phyloP scores from a whole-genome alignment of 2,329 filamentous ascomycete species.

The Neospermospora avenae region DNA sequence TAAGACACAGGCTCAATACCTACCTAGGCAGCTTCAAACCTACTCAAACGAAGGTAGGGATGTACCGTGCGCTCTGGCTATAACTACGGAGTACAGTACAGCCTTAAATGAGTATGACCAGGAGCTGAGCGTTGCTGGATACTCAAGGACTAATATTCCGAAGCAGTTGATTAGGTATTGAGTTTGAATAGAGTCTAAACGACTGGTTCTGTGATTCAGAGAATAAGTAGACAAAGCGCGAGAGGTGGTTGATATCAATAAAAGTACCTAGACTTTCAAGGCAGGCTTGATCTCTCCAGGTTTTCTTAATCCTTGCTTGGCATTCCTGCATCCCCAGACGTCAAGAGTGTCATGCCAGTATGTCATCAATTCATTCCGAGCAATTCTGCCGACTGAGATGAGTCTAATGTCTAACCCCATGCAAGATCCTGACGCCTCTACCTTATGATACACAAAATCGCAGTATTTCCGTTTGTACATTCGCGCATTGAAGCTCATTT shows the following conservation, averaged over 20 bases:
- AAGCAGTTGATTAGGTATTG: too few relatives aligned
- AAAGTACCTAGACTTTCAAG: background rate
- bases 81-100: background rate
- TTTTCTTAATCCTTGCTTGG: background rate
- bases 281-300: background rate
- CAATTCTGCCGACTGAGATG: slow-evolving; percentile 5
- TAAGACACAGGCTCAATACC: background rate
- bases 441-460: background rate
- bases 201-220: too few relatives aligned
- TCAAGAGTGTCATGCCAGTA: background rate
- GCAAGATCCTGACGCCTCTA: background rate
- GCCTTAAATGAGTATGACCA: background rate
- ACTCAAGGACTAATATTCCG: too few relatives aligned
- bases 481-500: slow-evolving; percentile 10
- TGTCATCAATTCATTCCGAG: background rate
- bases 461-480: background rate
- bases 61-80: background rate
- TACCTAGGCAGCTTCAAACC: background rate
- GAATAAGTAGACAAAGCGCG: too few relatives aligned
- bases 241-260: too few relatives aligned
- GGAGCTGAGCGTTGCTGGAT: background rate
- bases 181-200: too few relatives aligned
- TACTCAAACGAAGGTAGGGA: background rate
- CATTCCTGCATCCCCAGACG: background rate
- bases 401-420: slow-evolving; percentile 10